These are phyloP conservation scores for Camellia granthamiana DNA, from an alignment of 148 eudicot species.

Conservation along the genomic window DNA sequence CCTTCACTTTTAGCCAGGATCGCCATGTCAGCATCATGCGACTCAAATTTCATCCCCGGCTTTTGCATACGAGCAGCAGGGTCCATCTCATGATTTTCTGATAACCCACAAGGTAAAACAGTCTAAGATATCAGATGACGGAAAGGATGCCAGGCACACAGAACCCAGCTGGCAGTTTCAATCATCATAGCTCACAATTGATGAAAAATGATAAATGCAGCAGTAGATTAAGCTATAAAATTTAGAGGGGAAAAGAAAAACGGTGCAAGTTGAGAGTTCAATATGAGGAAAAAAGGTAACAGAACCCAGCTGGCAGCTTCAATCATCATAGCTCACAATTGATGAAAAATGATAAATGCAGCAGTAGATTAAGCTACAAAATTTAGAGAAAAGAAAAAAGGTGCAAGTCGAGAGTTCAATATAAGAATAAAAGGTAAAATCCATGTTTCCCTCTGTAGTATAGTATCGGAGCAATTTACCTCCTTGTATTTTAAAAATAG, in stretches of 20 bases:
- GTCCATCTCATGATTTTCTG: constrained; percentile 24
- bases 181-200: not conserved
- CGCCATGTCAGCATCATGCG: constrained; percentile 28
- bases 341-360: not conserved
- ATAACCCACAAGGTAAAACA: constrained; percentile 16
- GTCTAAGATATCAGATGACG: not conserved
- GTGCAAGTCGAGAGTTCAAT: not conserved
- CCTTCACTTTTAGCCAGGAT: constrained; percentile 32
- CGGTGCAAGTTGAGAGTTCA: not conserved
- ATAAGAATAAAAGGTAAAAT: too few species aligned
- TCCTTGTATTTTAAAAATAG: too few species aligned
- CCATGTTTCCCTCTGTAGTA: too few species aligned
- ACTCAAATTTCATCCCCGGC: constrained; percentile 27
- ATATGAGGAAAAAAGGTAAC: too few species aligned
- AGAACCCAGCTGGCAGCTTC: not conserved
- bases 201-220: not conserved
- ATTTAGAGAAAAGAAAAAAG: not conserved
- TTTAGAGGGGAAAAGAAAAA: not conserved
- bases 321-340: not conserved
- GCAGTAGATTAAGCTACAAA: not conserved
- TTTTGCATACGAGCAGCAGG: constrained; percentile 25
- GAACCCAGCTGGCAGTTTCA: not conserved
- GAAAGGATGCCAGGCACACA: not conserved
- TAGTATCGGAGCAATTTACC: too few species aligned
- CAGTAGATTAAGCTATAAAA: not conserved